phyloP scores from a whole-genome alignment of 2,329 filamentous ascomycete species.

The Aulographum hederae region DNA sequence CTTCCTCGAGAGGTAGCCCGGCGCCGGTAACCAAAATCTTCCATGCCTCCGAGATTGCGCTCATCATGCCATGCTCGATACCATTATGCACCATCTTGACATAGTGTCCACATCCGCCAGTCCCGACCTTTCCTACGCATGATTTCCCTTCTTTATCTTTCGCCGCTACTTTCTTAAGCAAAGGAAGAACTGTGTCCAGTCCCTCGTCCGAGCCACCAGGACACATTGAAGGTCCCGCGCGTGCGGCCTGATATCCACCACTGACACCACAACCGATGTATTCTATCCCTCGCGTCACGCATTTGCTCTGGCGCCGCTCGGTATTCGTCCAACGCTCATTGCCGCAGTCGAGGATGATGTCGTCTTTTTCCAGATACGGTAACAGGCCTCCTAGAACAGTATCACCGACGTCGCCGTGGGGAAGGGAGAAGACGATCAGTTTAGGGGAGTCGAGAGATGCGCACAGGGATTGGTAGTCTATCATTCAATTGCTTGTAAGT shows the following conservation, averaged over 20 bases:
- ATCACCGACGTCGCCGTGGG: constrained; percentile 30
- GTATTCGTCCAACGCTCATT: constrained; percentile 52
- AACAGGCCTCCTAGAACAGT: constrained; percentile 27
- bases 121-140: constrained; percentile 42
- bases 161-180: constrained; percentile 42
- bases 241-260: constrained; percentile 50
- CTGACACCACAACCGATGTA: constrained; percentile 53
- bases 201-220: constrained; percentile 41
- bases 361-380: constrained; percentile 35
- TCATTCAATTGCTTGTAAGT: constrained; percentile 9
- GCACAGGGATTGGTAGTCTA: constrained; percentile 32
- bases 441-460: constrained; percentile 28
- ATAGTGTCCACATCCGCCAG: constrained; percentile 48
- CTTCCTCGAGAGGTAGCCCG: constrained; percentile 39
- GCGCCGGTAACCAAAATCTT: constrained; percentile 40
- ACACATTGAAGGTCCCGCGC: constrained; percentile 48
- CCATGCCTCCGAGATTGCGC: constrained; percentile 46
- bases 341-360: constrained; percentile 50
- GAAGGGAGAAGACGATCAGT: constrained; percentile 33
- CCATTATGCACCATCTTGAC: constrained; percentile 65
- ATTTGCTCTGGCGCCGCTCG: constrained; percentile 40
- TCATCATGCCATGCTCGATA: constrained; percentile 57
- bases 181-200: constrained; percentile 39
- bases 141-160: constrained; percentile 40
- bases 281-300: constrained; percentile 36